These are phyloP conservation scores for Hemileccinum impolitum DNA, from an alignment of 768 basidiomycete species.

Conservation along the genomic window DNA sequence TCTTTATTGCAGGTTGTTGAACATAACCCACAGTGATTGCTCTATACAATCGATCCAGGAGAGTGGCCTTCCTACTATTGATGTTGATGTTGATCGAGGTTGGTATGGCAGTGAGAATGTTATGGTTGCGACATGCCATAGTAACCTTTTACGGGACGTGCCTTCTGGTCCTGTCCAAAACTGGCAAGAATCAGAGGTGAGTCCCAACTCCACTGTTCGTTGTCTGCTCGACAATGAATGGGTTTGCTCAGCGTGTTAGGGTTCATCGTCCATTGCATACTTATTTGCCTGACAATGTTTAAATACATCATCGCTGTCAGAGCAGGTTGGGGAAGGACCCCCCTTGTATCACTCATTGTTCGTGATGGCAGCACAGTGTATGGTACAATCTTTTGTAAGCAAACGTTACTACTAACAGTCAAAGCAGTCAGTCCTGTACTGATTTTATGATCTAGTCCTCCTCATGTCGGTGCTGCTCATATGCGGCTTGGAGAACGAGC, in stretches of 20 bases:
- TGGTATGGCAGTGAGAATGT: not conserved
- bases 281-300: slow-evolving; percentile 10
- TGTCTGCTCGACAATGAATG: not conserved
- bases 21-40: slow-evolving; percentile 14
- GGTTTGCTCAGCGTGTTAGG: not conserved
- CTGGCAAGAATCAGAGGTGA: slow-evolving; percentile 9
- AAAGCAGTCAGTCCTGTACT: too few species aligned
- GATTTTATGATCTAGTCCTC: not conserved
- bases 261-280: slow-evolving; percentile 8
- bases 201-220: not conserved
- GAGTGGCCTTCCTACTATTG: slow-evolving; percentile 5
- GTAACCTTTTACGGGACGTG: slow-evolving; percentile 6
- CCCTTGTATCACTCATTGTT: slow-evolving; percentile 16
- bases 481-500: too few species aligned
- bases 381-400: too few species aligned
- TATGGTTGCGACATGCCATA: not conserved
- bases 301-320: slow-evolving; percentile 11
- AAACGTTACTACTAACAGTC: too few species aligned
- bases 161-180: not conserved
- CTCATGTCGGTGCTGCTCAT: not conserved
- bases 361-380: not conserved
- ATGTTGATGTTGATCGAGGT: slow-evolving; percentile 5
- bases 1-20: not conserved
- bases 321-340: slow-evolving; percentile 12
- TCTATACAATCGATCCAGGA: slow-evolving; percentile 17